These are phyloP conservation scores for Endocalyx cinctus DNA, from an alignment of 2,329 filamentous ascomycete species.

Conservation along the genomic window DNA sequence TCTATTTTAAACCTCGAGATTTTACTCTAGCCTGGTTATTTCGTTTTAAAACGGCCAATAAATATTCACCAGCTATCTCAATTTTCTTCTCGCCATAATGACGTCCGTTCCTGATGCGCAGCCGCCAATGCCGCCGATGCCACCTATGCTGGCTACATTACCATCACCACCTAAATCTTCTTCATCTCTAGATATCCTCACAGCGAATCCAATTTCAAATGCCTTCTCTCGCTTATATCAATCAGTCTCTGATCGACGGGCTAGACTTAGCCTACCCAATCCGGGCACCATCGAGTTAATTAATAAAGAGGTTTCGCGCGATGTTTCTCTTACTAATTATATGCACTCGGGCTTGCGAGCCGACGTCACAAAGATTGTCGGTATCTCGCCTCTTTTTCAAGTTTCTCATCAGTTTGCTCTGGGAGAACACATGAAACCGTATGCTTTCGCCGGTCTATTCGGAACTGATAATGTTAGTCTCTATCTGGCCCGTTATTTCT, in stretches of 20 bases:
- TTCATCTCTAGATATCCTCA: constrained; percentile 63
- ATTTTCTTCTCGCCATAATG: too few relatives aligned
- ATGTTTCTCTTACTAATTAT: constrained; percentile 93
- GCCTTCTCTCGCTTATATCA: constrained; percentile 72
- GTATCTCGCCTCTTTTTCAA: constrained; percentile 90
- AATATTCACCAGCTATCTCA: too few relatives aligned
- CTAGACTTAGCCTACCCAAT: constrained; percentile 82
- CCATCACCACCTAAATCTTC: too few relatives aligned
- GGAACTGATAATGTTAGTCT: constrained; percentile 80
- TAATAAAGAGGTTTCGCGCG: constrained; percentile 87
- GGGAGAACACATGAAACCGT: constrained; percentile 88
- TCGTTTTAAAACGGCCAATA: too few relatives aligned
- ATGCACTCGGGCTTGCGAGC: constrained; percentile 96
- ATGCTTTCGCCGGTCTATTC: constrained; percentile 91
- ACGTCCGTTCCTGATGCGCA: too few relatives aligned
- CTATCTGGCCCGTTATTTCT: constrained; percentile 5
- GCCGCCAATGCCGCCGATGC: too few relatives aligned
- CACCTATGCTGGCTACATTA: too few relatives aligned
- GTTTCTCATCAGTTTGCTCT: constrained; percentile 95
- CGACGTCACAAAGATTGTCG: constrained; percentile 95
- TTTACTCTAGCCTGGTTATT: too few relatives aligned
- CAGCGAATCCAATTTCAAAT: constrained; percentile 67
- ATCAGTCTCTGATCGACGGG: constrained; percentile 80
- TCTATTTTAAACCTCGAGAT: too few relatives aligned
- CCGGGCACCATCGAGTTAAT: constrained; percentile 89